These are phyloP conservation scores for Tulasnella sp. DNA, from an alignment of 768 basidiomycete species.

Conservation along the genomic window DNA sequence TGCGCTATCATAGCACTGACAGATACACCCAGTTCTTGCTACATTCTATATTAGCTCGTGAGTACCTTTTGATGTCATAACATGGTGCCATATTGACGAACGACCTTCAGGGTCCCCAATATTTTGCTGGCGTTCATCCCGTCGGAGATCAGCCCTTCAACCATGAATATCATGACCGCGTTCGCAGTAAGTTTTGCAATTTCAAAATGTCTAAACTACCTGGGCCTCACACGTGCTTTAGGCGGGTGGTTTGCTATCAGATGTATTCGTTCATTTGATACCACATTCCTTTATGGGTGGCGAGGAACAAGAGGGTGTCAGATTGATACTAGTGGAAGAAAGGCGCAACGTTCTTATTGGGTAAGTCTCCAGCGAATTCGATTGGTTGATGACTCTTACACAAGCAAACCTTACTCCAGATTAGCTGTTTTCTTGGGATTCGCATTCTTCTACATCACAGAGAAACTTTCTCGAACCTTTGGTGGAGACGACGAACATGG, in stretches of 20 bases:
- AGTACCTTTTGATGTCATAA: conserved; percentile 28
- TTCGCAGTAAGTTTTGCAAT: conserved; percentile 55
- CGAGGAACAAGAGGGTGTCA: conserved; percentile 55
- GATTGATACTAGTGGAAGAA: conserved; percentile 76
- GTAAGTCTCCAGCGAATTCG: conserved; percentile 33
- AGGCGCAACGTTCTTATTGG: conserved; percentile 85
- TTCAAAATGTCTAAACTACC: background rate
- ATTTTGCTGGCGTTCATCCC: conserved; percentile 92
- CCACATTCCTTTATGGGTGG: conserved; percentile 91
- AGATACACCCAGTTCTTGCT: conserved; percentile 46
- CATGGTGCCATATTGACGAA: conserved; percentile 13
- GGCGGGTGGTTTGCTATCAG: conserved; percentile 85
- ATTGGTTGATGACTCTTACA: background rate
- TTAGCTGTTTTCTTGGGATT: conserved; percentile 78
- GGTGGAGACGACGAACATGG: conserved; percentile 40
- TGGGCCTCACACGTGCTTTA: conserved; percentile 26
- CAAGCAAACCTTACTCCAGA: conserved; percentile 28
- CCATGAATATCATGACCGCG: conserved; percentile 87
- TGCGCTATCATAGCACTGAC: conserved; percentile 15
- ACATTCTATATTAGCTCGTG: conserved; percentile 97
- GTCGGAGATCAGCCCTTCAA: conserved; percentile 68
- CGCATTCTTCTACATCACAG: conserved; percentile 84
- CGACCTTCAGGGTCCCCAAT: conserved; percentile 64
- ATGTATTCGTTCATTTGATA: conserved; percentile 84
- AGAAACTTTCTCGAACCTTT: conserved; percentile 77